These are phyloP conservation scores for Knoxdaviesia proteae DNA, from an alignment of 2,329 filamentous ascomycete genomes.

Conservation along the genomic window DNA sequence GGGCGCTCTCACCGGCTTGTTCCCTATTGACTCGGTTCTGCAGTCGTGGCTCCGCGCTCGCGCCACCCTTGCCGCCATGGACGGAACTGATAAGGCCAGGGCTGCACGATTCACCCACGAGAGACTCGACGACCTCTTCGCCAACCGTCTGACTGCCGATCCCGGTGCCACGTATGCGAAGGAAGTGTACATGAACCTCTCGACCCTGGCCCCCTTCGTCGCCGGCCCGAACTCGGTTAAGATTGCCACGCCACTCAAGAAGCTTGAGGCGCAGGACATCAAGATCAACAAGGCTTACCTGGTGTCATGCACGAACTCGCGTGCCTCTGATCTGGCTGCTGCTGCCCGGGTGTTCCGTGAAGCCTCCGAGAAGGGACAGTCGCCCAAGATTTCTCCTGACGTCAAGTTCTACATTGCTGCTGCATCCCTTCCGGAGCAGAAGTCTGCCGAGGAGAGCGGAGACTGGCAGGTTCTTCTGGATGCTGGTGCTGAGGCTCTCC, in stretches of 20 bases:
- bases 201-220: constrained; percentile 65
- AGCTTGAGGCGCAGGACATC: constrained; percentile 57
- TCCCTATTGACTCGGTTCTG: constrained; percentile 59
- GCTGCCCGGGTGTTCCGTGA: constrained; percentile 75
- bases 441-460: constrained; percentile 54
- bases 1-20: constrained; percentile 42
- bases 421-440: constrained; percentile 60
- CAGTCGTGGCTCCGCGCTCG: constrained; percentile 56
- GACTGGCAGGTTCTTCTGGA: constrained; percentile 71
- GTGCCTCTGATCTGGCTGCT: constrained; percentile 59
- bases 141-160: constrained; percentile 48
- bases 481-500: constrained; percentile 53
- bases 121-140: constrained; percentile 49
- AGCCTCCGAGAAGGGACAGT: constrained; percentile 41
- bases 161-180: constrained; percentile 67
- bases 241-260: constrained; percentile 53
- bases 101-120: constrained; percentile 49
- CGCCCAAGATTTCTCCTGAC: constrained; percentile 49
- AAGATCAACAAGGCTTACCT: constrained; percentile 61
- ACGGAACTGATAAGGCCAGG: constrained; percentile 22
- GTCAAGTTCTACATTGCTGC: constrained; percentile 83
- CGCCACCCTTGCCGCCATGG: constrained; percentile 50
- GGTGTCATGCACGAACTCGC: constrained; percentile 74
- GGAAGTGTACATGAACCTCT: constrained; percentile 59
- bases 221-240: constrained; percentile 85